A percentile compares a stretch with the other conserved stretches of the same genome.
Evolutionary conservation across 176 grass and related monocot species (phyloP).

Genomic region (Lolium multiflorum): DNA sequence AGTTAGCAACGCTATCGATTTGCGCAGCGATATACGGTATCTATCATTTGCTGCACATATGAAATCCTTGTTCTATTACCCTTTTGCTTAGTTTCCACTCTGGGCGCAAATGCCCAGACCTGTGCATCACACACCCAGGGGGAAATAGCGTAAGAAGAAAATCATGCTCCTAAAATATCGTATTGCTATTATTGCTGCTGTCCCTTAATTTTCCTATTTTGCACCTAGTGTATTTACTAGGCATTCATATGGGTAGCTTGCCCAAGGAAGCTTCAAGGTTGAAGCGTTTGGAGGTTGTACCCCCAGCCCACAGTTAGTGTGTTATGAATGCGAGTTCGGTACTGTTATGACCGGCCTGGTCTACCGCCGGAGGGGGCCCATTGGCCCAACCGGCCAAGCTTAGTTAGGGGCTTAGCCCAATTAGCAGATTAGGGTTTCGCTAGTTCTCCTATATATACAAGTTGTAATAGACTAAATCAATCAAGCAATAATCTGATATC

Average conservation of each 20-base stretch:
- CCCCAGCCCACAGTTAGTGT: neutral
- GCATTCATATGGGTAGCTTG: neutral
- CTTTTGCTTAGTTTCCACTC: conserved; percentile 10
- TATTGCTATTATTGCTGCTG: neutral
- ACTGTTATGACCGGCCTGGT: no score
- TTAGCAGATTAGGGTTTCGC: no score
- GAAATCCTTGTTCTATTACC: neutral
- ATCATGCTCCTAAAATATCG: neutral
- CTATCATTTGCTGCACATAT: neutral
- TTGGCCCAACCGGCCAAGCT: no score
- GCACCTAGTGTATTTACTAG: neutral
- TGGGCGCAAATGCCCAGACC: neutral
- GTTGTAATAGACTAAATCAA: no score
- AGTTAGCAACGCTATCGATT: neutral
- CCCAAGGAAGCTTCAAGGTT: neutral
- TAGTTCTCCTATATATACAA: no score
- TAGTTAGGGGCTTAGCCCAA: no score
- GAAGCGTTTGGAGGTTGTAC: neutral
- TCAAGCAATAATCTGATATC: no score
- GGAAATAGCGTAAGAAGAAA: neutral
- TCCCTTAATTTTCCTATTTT: conserved; percentile 22
- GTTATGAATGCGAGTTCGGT: conserved; percentile 26
- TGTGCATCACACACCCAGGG: neutral
- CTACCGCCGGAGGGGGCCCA: no score
- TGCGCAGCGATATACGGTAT: neutral